phyloP scores from a whole-genome alignment of 176 grass and related monocot genomes.

The Rhynchospora breviuscula region DNA sequence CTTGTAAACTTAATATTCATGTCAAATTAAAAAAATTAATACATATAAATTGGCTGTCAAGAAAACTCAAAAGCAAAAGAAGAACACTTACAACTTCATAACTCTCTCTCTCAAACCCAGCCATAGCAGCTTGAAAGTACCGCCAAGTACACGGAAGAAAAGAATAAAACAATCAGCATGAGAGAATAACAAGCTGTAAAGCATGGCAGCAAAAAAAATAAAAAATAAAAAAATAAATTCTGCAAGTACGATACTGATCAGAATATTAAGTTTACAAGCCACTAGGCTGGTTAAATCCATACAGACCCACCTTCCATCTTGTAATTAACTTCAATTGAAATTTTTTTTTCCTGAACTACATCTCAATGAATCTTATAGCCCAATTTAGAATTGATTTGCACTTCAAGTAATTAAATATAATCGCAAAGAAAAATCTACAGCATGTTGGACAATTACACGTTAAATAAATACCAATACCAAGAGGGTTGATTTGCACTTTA shows the following conservation, averaged over 20 bases:
- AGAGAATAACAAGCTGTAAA: neutral
- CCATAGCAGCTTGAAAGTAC: constrained; percentile 79
- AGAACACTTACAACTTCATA: constrained; percentile 53
- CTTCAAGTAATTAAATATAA: neutral
- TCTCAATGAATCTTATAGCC: neutral
- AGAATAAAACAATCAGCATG: neutral
- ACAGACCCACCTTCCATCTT: neutral
- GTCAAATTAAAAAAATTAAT: neutral
- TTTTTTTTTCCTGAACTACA: neutral
- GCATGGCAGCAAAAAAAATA: constrained; percentile 12
- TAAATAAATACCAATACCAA: neutral
- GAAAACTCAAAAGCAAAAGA: constrained; percentile 31
- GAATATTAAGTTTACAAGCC: no score
- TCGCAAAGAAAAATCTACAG: neutral
- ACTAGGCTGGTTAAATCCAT: neutral
- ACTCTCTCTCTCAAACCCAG: constrained; percentile 72
- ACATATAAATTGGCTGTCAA: neutral
- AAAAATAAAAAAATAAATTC: neutral
- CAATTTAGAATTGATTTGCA: neutral
- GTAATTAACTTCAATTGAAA: neutral
- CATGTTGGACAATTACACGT: neutral
- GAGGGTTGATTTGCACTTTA: neutral
- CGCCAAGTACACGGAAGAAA: constrained; percentile 41
- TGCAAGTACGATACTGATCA: neutral
- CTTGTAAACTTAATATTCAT: neutral